phyloP scores from a whole-genome alignment of 1,284 basidiomycete genomes.

The Trichosporon coremiiforme region DNA sequence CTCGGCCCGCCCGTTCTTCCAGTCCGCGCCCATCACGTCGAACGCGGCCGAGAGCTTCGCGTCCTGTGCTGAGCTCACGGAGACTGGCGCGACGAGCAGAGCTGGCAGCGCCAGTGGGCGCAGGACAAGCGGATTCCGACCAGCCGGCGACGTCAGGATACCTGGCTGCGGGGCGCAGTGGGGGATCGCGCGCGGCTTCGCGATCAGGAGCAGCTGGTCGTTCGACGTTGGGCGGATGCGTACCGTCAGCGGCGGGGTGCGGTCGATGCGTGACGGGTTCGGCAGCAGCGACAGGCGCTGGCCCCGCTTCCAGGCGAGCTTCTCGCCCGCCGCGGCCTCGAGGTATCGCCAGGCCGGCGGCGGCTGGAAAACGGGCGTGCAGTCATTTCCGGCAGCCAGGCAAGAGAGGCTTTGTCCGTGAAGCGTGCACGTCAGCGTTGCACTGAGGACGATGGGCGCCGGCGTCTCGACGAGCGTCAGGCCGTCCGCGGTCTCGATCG shows the following conservation, averaged over 20 bases:
- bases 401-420: slow-evolving; percentile 26
- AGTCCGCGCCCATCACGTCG: slow-evolving; percentile 33
- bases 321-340: slow-evolving; percentile 32
- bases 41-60: slow-evolving; percentile 26
- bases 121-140: slow-evolving; percentile 25
- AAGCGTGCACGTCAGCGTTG: slow-evolving; percentile 25
- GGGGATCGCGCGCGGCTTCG: slow-evolving; percentile 20
- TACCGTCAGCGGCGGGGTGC: slow-evolving; percentile 27
- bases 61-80: slow-evolving; percentile 31
- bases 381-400: slow-evolving; percentile 19
- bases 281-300: slow-evolving; percentile 27
- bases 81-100: slow-evolving; percentile 32
- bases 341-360: slow-evolving; percentile 23
- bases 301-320: slow-evolving; percentile 32
- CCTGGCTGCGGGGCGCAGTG: slow-evolving; percentile 23
- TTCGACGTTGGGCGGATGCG: slow-evolving; percentile 24
- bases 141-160: background rate
- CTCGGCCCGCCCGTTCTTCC: slow-evolving; percentile 35
- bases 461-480: slow-evolving; percentile 22
- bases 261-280: slow-evolving; percentile 9
- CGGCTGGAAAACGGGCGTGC: slow-evolving; percentile 23
- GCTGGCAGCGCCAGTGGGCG: slow-evolving; percentile 39
- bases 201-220: slow-evolving; percentile 19
- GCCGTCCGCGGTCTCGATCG: background rate
- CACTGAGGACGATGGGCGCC: slow-evolving; percentile 22